These are phyloP conservation scores for Melastoma candidum DNA, from an alignment of 441 rosid genomes.

Conservation along the genomic window DNA sequence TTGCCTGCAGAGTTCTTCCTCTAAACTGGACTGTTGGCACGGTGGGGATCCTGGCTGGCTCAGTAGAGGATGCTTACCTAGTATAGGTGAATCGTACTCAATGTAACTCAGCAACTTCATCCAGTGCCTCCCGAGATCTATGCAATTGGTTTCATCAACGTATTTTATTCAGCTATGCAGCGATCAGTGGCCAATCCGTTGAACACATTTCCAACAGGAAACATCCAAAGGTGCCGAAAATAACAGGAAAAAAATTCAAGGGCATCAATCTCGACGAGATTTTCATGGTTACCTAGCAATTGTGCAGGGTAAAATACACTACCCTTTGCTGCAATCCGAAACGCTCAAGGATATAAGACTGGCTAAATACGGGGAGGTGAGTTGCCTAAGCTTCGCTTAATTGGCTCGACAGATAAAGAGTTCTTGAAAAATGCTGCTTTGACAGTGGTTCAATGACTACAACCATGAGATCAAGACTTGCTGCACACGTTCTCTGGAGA, in stretches of 20 bases:
- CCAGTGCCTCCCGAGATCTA: too few species aligned
- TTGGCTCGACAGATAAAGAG: too few species aligned
- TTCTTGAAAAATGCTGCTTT: too few species aligned
- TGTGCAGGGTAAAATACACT: slow-evolving; percentile 32
- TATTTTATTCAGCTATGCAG: slow-evolving; percentile 44
- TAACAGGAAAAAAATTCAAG: too few species aligned
- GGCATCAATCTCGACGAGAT: too few species aligned
- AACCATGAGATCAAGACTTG: slow-evolving; percentile 36
- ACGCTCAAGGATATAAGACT: slow-evolving; percentile 29
- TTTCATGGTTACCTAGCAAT: background rate
- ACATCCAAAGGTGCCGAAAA: too few species aligned
- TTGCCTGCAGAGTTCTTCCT: slow-evolving; percentile 52
- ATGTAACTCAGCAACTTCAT: background rate
- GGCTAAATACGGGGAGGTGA: slow-evolving; percentile 58
- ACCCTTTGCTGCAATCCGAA: slow-evolving; percentile 34
- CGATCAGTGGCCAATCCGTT: slow-evolving; percentile 37
- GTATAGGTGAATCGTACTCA: slow-evolving; percentile 22
- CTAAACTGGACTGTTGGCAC: slow-evolving; percentile 73
- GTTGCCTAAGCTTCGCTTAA: background rate
- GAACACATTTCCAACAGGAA: slow-evolving; percentile 10
- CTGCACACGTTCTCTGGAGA: slow-evolving; percentile 36
- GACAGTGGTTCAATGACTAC: slow-evolving; percentile 70
- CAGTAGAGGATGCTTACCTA: slow-evolving; percentile 54
- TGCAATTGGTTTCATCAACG: background rate
- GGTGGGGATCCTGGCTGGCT: slow-evolving; percentile 61